phyloP scores from a whole-genome alignment of 768 basidiomycete species.

The Omphalotus guepiniiformis region DNA sequence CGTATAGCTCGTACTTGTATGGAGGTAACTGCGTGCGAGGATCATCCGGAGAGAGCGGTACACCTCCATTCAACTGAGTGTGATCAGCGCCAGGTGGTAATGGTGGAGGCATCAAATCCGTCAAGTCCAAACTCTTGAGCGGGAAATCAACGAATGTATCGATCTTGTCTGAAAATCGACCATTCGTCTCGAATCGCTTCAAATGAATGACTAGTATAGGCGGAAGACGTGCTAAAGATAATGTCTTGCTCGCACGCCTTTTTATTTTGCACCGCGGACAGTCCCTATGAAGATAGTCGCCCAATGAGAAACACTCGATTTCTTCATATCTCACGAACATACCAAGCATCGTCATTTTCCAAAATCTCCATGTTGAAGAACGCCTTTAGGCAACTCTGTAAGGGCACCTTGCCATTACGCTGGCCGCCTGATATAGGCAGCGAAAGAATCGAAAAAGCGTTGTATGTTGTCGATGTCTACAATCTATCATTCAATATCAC shows the following conservation, averaged over 20 bases:
- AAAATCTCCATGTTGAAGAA: conserved; percentile 90
- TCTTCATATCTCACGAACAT: conserved; percentile 16
- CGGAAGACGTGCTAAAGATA: conserved; percentile 89
- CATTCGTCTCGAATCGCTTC: conserved; percentile 89
- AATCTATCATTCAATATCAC: conserved; percentile 1
- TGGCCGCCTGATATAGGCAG: conserved; percentile 83
- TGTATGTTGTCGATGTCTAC: conserved; percentile 96
- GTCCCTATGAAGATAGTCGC: conserved; percentile 51
- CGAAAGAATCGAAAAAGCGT: conserved; percentile 92
- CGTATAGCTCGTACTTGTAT: conserved; percentile 92
- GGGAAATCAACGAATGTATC: conserved; percentile 96
- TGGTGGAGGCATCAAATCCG: conserved; percentile 84
- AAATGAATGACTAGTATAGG: conserved; percentile 90
- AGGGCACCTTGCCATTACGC: conserved; percentile 58
- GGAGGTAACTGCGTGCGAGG: conserved; percentile 82
- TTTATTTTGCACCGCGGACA: conserved; percentile 92
- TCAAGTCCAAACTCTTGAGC: conserved; percentile 50
- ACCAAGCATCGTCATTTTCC: conserved; percentile 95
- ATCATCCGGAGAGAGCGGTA: conserved; percentile 52
- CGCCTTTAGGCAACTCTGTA: conserved; percentile 81
- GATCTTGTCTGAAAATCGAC: conserved; percentile 92
- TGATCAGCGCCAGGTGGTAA: conserved; percentile 61
- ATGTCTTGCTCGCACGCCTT: conserved; percentile 78
- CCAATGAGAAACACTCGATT: background rate
- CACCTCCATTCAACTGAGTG: conserved; percentile 40